phyloP scores from a whole-genome alignment of 352 stramenopile species.

The Phytophthora melonis region DNA sequence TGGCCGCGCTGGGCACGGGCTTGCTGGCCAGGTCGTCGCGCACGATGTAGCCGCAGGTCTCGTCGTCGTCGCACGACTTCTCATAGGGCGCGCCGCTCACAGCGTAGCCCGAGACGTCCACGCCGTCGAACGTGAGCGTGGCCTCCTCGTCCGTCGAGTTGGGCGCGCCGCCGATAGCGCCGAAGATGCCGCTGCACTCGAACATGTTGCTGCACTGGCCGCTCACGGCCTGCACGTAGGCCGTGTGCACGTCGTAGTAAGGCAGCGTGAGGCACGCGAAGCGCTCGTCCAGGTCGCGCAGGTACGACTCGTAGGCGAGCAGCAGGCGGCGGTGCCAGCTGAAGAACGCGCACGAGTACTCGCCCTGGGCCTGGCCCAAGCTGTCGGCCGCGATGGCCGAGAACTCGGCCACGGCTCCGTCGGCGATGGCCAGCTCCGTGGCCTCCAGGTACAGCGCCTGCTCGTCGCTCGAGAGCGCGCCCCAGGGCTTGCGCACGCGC shows the following conservation, averaged over 20 bases:
- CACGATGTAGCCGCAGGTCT: constrained; percentile 48
- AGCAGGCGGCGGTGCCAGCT: constrained; percentile 74
- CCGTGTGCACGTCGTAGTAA: constrained; percentile 84
- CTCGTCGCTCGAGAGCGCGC: constrained; percentile 46
- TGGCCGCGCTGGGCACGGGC: constrained; percentile 53
- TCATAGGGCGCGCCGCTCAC: constrained; percentile 46
- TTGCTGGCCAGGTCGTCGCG: constrained; percentile 51
- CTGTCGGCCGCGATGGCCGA: constrained; percentile 58
- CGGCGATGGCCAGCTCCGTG: constrained; percentile 45
- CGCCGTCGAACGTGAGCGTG: constrained; percentile 38
- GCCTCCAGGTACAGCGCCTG: constrained; percentile 72
- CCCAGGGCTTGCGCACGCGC: constrained; percentile 70
- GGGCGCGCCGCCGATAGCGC: constrained; percentile 48
- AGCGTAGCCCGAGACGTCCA: constrained; percentile 42
- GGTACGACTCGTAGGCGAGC: constrained; percentile 69
- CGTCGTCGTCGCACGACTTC: constrained; percentile 53
- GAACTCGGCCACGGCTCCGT: constrained; percentile 60
- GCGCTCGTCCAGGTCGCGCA: constrained; percentile 62
- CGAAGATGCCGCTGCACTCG: constrained; percentile 72
- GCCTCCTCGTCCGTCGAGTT: constrained; percentile 24
- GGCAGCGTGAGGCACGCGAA: constrained; percentile 77
- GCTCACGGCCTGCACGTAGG: constrained; percentile 58
- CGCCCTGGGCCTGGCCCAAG: constrained; percentile 54
- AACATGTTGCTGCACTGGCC: constrained; percentile 66
- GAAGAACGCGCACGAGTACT: constrained; percentile 70